Evolutionary conservation across 1,284 basidiomycete species (phyloP), one percentile per base, ranked within the genome.

Genomic region (Hymenochaete sp.): DNA sequence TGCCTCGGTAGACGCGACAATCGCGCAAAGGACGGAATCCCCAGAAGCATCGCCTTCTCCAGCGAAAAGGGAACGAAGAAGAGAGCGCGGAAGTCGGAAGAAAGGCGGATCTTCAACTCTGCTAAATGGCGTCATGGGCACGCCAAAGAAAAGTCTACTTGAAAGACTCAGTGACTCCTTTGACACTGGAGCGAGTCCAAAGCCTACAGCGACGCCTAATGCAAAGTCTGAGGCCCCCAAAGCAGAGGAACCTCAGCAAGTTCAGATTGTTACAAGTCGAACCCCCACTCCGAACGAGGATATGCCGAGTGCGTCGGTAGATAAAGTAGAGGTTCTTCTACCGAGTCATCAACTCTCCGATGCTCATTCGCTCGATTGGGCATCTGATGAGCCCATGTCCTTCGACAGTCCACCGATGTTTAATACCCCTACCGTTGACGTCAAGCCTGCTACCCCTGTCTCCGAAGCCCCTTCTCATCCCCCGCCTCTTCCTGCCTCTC

Each of bases 311-410:
- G 13, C 5, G 8, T 22, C 16, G 6, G 13, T 8, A 33, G 22
- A 40, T 28, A 21, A 46, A 40, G 25, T 18, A n/a, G n/a, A n/a
- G n/a, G n/a, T n/a, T n/a, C n/a, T n/a, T n/a, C n/a, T 10, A n/a
- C 21, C 13, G 24, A 7, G 9, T 16, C 22, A 7, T 6, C 8
- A 16, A 14, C 4, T 14, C 18, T 3, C 19, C 19, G 22, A 11
- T 29, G 33, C 7, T 42, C 47, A 18, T 49, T 49, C 47, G n/a
- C 45, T 49, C 32, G 47, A 49, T 31, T 49, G 47, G 47, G n/a
- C n/a, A n/a, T 49, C 47, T 8, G 47, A 49, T 19, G 47, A 49
- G 28, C 47, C 47, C n/a, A 14, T 39, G 14, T 32, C 42, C 1
- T 40, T 45, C 13, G 43, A 45, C 14, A 29, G 24, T 3, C 19